Percentiles rank a stretch among this genome's conserved stretches.
Evolutionary conservation across 805 yeast species (phyloP).

Genomic region (Saturnispora mendoncae): DNA sequence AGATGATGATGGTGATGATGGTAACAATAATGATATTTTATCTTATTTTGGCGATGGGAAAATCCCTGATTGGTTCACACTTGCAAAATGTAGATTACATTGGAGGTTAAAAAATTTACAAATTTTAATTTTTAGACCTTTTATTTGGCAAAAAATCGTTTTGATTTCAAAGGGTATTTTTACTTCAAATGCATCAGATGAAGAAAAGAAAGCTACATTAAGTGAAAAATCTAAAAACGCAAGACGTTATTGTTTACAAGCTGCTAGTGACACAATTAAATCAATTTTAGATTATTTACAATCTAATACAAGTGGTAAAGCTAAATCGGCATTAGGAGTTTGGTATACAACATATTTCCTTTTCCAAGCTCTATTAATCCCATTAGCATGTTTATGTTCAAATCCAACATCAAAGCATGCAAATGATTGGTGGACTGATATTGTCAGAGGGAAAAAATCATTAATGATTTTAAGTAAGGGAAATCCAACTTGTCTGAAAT

Average conservation of each 20-base stretch:
- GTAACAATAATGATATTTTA: constrained; percentile 3
- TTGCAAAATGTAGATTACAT: constrained; percentile 42
- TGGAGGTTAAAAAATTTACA: constrained; percentile 56
- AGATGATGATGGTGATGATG: too few relatives aligned
- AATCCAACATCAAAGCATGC: constrained; percentile 41
- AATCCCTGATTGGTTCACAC: constrained; percentile 44
- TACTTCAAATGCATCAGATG: constrained; percentile 12
- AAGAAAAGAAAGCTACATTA: constrained; percentile 13
- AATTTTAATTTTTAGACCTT: constrained; percentile 46
- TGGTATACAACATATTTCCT: constrained; percentile 60
- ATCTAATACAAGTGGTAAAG: constrained; percentile 8
- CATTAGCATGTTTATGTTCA: constrained; percentile 44
- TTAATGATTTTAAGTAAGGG: constrained; percentile 31
- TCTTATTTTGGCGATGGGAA: constrained; percentile 8
- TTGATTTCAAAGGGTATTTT: constrained; percentile 14
- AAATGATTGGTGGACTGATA: constrained; percentile 35
- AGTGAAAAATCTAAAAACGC: constrained; percentile 41
- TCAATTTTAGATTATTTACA: constrained; percentile 36
- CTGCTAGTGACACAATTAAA: constrained; percentile 44
- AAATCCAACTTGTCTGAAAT: constrained; percentile 38
- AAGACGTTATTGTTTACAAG: constrained; percentile 39
- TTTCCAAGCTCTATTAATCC: constrained; percentile 55
- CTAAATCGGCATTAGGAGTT: constrained; percentile 37
- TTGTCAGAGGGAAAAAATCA: constrained; percentile 34
- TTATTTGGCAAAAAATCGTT: constrained; percentile 40